phyloP scores from a whole-genome alignment of 208 protist species.

The Leishmania mexicana region DNA sequence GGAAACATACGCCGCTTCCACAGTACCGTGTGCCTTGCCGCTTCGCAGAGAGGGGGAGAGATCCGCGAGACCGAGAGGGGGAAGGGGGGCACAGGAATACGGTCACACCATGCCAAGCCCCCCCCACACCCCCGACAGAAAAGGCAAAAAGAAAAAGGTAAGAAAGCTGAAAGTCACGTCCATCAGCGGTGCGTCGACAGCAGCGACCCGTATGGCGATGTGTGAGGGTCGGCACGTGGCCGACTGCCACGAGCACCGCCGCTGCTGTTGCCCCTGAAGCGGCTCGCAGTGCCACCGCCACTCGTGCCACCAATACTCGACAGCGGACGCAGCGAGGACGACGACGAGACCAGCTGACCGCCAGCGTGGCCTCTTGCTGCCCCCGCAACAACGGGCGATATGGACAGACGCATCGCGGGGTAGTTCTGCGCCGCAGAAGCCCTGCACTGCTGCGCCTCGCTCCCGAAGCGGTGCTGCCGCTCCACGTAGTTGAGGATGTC shows the following conservation, averaged over 20 bases:
- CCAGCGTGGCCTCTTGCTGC: background rate
- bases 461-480: constrained; percentile 39
- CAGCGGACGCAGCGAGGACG: constrained; percentile 14
- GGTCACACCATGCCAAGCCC: background rate
- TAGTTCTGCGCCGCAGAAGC: constrained; percentile 6
- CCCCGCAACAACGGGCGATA: constrained; percentile 1
- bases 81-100: background rate
- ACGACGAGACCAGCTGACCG: background rate
- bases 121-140: too few relatives aligned
- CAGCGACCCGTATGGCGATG: background rate
- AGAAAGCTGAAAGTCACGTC: background rate
- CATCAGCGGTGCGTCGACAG: background rate
- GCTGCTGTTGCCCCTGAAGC: background rate
- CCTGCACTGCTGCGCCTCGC: constrained; percentile 28
- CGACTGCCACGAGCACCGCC: background rate
- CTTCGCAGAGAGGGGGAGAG: background rate
- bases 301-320: constrained; percentile 1
- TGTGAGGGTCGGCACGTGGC: too few relatives aligned
- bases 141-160: too few relatives aligned
- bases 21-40: background rate
- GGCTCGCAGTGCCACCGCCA: background rate
- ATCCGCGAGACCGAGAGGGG: background rate
- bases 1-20: background rate
- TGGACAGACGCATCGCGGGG: constrained; percentile 6
- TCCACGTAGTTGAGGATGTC: constrained; percentile 68